These are phyloP conservation scores for Capronia americana DNA, from an alignment of 2,329 filamentous ascomycete species.

Conservation along the genomic window DNA sequence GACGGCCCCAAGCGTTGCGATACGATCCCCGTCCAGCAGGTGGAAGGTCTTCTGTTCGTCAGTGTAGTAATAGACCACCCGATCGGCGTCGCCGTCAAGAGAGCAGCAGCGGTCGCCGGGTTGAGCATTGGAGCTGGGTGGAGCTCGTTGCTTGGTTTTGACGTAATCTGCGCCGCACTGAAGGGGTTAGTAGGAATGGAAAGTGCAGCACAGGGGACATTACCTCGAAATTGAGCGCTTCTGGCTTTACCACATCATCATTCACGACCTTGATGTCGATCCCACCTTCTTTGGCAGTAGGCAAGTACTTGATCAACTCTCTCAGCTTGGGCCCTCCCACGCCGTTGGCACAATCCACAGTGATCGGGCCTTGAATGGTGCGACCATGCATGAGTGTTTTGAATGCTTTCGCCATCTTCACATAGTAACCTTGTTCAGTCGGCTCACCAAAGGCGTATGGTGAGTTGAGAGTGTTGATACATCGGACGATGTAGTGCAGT, in stretches of 20 bases:
- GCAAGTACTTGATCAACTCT: slow-evolving; percentile 84
- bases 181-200: slow-evolving; percentile 35
- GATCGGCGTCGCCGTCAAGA: slow-evolving; percentile 92
- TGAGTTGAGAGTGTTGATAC: slow-evolving; percentile 89
- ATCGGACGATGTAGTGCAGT: slow-evolving; percentile 93
- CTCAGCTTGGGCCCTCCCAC: slow-evolving; percentile 90
- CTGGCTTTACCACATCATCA: slow-evolving; percentile 88
- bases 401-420: slow-evolving; percentile 87
- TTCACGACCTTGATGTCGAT: slow-evolving; percentile 88
- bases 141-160: slow-evolving; percentile 93
- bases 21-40: slow-evolving; percentile 94
- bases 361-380: slow-evolving; percentile 75
- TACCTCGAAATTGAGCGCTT: slow-evolving; percentile 87
- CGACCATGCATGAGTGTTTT: slow-evolving; percentile 79
- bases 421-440: slow-evolving; percentile 91
- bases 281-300: slow-evolving; percentile 68
- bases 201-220: slow-evolving; percentile 44
- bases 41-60: slow-evolving; percentile 84
- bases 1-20: slow-evolving; percentile 89
- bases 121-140: slow-evolving; percentile 78
- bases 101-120: slow-evolving; percentile 83
- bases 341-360: slow-evolving; percentile 95
- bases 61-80: slow-evolving; percentile 92
- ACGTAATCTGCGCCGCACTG: slow-evolving; percentile 95
- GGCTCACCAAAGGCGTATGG: slow-evolving; percentile 86